Evolutionary conservation across 768 basidiomycete genomes (phyloP).

Genomic region (Boletus vermiculosoides): DNA sequence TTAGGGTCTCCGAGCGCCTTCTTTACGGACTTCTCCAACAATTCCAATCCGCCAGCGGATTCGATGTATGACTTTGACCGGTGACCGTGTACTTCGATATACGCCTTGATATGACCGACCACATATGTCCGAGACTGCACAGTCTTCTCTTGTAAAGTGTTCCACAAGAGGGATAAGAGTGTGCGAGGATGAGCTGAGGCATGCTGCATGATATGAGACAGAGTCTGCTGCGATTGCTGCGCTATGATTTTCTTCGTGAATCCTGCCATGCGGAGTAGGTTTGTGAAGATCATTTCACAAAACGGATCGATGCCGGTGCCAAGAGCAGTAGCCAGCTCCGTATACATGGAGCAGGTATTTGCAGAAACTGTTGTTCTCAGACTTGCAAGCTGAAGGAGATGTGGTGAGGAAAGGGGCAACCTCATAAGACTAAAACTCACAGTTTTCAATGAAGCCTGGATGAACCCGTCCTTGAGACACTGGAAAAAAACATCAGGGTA

Average conservation of each 20-base stretch:
- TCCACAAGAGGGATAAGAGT: conserved; percentile 66
- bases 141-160: conserved; percentile 75
- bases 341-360: conserved; percentile 75
- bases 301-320: conserved; percentile 72
- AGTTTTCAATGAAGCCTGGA: conserved; percentile 82
- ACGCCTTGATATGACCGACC: conserved; percentile 69
- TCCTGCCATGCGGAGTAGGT: conserved; percentile 81
- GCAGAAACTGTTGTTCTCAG: conserved; percentile 87
- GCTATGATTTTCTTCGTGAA: conserved; percentile 93
- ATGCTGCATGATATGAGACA: conserved; percentile 64
- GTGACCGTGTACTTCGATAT: conserved; percentile 69
- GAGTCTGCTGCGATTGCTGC: conserved; percentile 76
- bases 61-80: conserved; percentile 69
- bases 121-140: conserved; percentile 68
- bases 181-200: conserved; percentile 70
- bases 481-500: conserved; percentile 73
- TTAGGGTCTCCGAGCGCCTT: conserved; percentile 77
- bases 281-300: conserved; percentile 72
- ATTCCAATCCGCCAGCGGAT: conserved; percentile 60
- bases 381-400: conserved; percentile 63
- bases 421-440: conserved; percentile 44
- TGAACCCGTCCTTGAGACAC: conserved; percentile 72
- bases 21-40: conserved; percentile 70
- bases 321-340: conserved; percentile 68
- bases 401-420: neutral